Conservation (phyloP, 2,329 filamentous ascomycete genomes). For the Helotiales sp. region DNA sequence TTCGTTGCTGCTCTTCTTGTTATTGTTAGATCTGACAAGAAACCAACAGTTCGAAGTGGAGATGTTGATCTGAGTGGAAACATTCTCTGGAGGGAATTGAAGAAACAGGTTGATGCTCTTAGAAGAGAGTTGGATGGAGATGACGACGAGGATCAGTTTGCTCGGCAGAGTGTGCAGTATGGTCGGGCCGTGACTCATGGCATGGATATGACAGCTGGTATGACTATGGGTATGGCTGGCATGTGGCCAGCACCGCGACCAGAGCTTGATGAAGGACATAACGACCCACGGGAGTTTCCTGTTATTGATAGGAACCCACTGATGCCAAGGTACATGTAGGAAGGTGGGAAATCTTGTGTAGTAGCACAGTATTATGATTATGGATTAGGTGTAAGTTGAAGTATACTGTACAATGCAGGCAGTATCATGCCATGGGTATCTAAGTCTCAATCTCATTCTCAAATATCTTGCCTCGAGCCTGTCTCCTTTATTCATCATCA, state of each 20-base stretch:
- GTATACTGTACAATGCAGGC: constrained; percentile 12
- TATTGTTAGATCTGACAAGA: constrained; percentile 45
- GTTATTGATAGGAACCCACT: not conserved
- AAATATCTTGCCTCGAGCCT: constrained; percentile 2
- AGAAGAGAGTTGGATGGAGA: constrained; percentile 55
- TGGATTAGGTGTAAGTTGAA: constrained; percentile 21
- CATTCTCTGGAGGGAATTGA: constrained; percentile 60
- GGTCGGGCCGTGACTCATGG: not conserved
- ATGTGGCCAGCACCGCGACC: constrained; percentile 21
- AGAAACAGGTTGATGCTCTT: constrained; percentile 61
- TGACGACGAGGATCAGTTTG: constrained; percentile 9
- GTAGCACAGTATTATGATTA: constrained; percentile 21
- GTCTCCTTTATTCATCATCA: constrained; percentile 66
- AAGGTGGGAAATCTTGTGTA: not conserved
- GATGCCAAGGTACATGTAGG: constrained; percentile 20
- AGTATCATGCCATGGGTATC: constrained; percentile 25
- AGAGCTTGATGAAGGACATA: constrained; percentile 17
- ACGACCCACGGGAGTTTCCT: constrained; percentile 3
- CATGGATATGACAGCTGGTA: not conserved
- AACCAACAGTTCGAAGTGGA: constrained; percentile 13
- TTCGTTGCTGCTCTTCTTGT: constrained; percentile 64
- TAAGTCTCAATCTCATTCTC: constrained; percentile 25
- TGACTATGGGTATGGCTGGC: constrained; percentile 13
- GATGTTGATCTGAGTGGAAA: constrained; percentile 49
- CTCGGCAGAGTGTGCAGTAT: constrained; percentile 4